Evolutionary conservation across 2,329 filamentous ascomycete genomes (phyloP).

Genomic region (Ascochyta fabae): DNA sequence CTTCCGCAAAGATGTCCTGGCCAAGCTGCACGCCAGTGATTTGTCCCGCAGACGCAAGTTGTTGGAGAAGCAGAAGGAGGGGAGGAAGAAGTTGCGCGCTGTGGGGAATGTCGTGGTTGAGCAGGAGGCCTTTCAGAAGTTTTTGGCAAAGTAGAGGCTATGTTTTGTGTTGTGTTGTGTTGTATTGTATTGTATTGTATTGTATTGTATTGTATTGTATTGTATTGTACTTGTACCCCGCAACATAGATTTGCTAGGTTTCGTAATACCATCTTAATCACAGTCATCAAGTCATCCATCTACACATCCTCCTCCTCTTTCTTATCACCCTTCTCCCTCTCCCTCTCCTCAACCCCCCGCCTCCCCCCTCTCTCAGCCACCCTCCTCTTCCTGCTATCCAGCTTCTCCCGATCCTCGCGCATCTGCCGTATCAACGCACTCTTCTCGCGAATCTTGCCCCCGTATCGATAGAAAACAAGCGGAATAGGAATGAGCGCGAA

Average conservation of each 20-base stretch:
- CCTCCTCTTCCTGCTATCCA: constrained; percentile 49
- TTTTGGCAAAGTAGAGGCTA: constrained; percentile 71
- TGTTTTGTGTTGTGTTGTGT: not conserved
- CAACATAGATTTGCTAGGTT: too few relatives aligned
- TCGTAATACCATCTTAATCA: too few relatives aligned
- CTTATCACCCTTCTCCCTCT: not conserved
- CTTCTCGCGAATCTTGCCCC: constrained; percentile 62
- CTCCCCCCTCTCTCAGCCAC: constrained; percentile 53
- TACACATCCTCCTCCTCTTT: constrained; percentile 20
- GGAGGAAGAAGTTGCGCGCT: constrained; percentile 82
- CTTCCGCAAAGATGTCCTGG: constrained; percentile 92
- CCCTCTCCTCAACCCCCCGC: constrained; percentile 26
- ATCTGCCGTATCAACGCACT: constrained; percentile 60
- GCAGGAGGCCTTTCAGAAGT: constrained; percentile 92
- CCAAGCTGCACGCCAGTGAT: constrained; percentile 92
- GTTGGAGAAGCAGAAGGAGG: constrained; percentile 95
- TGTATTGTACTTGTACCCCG: not conserved
- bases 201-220: not conserved
- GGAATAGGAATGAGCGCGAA: constrained; percentile 79
- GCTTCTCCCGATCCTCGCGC: constrained; percentile 52
- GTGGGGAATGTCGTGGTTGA: constrained; percentile 94
- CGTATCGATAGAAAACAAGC: constrained; percentile 74
- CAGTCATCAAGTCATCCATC: not conserved
- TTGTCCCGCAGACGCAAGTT: constrained; percentile 82
- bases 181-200: too few relatives aligned